Base-by-base conservation (phyloP, 2,329 filamentous ascomycete genomes). In the Penicillium thymicola region DNA sequence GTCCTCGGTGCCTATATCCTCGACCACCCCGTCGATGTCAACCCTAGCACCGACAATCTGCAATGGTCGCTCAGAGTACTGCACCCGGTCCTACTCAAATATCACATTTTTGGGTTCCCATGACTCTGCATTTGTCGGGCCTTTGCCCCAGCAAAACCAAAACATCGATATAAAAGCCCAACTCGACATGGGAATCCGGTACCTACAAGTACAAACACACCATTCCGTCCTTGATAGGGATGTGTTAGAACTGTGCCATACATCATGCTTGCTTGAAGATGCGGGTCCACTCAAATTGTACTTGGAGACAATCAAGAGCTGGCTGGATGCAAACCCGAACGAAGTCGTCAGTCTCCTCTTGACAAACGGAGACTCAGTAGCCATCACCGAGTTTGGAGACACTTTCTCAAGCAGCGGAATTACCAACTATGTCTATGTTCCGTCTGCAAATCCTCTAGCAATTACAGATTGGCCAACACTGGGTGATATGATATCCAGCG, bases 191-290 rank as follows among this genome's bases (percentile, higher is more conserved):
- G 87, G 87, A 16, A 80, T 89, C 40, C 82, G 87, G 23, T 85
- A 85, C 61, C 72, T 89, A 13, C 83, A 87, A 65, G 84, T 80
- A 27, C 86, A 89, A 70, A 85, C 85, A 3, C 86, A 87, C 65
- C 62, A 67, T 34, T 73, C 79, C 37, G 71, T 79, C 53, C 67
- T 78, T 51, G 72, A 79, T 53, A 58, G 64, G n/a, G 79, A 78
- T 27, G 70, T 68, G 2, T 78, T 88, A 43, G 75, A 85, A 62
- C 76, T 87, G 68, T 89, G 87, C 70, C 87, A 90, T 67, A 88
- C 85, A 1, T 78, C 77, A 23, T 90, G 87, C 71, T 65, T 76
- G 47, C 73, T 85, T 38, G 77, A 85, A 41, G 81, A 88, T 66
- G 83, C 76, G 10, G 87, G 87, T 1, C 70, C 80, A 0, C 73